Evolutionary conservation across 2,329 filamentous ascomycete genomes (phyloP).

Genomic region (Chaetothyriales sp.): DNA sequence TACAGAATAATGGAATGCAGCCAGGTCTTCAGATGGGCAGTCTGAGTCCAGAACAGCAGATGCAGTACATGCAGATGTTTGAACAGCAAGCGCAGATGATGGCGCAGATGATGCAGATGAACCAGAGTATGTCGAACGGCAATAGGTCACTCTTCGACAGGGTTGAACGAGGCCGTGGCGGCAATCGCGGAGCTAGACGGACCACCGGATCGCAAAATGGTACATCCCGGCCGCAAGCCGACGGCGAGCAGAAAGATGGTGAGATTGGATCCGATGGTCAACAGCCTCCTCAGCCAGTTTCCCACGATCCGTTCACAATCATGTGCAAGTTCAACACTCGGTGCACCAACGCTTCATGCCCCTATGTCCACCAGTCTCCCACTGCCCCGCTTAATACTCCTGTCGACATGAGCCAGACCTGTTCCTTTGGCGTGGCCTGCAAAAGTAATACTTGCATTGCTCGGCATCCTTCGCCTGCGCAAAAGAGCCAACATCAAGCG

Average conservation of each 20-base stretch:
- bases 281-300: slow-evolving; percentile 38
- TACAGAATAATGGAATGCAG: slow-evolving; percentile 18
- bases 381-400: slow-evolving; percentile 63
- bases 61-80: slow-evolving; percentile 60
- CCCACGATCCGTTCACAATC: slow-evolving; percentile 42
- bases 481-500: slow-evolving; percentile 60
- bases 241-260: slow-evolving; percentile 3
- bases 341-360: slow-evolving; percentile 80
- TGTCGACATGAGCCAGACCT: slow-evolving; percentile 66
- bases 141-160: slow-evolving; percentile 60
- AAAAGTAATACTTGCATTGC: slow-evolving; percentile 90
- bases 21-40: neutral
- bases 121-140: slow-evolving; percentile 35
- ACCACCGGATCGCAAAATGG: slow-evolving; percentile 13
- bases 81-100: slow-evolving; percentile 83
- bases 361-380: slow-evolving; percentile 87
- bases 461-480: slow-evolving; percentile 80
- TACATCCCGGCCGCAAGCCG: slow-evolving; percentile 3
- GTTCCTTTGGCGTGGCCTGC: slow-evolving; percentile 77
- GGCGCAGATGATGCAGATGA: slow-evolving; percentile 49
- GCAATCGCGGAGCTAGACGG: slow-evolving; percentile 12
- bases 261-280: slow-evolving; percentile 39
- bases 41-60: slow-evolving; percentile 52
- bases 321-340: slow-evolving; percentile 80
- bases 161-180: slow-evolving; percentile 30